Conservation (phyloP, 2,329 filamentous ascomycete genomes). For the Arthroderma uncinatum region DNA sequence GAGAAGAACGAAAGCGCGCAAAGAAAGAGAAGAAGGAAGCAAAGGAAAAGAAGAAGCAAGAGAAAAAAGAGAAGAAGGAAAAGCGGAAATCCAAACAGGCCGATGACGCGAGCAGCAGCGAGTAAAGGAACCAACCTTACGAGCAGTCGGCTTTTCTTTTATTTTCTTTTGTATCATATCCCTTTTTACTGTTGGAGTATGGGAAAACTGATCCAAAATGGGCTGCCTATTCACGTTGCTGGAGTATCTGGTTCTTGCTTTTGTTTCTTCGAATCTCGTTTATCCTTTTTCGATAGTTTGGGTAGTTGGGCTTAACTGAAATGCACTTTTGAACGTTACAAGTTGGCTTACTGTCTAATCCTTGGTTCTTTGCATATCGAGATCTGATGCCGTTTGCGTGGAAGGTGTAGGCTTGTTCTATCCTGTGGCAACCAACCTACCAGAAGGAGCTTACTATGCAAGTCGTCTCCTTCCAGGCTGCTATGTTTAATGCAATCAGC, state of each 20-base stretch:
- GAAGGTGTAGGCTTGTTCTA: too few species aligned
- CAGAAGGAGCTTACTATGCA: too few species aligned
- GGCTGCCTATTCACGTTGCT: not conserved
- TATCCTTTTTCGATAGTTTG: not conserved
- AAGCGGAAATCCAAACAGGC: slow-evolving; percentile 50
- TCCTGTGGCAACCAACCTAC: too few species aligned
- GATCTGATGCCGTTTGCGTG: too few species aligned
- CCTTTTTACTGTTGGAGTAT: slow-evolving; percentile 12
- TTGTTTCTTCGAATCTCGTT: not conserved
- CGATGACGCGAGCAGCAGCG: slow-evolving; percentile 42
- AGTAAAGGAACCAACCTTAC: slow-evolving; percentile 31
- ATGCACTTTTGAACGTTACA: not conserved
- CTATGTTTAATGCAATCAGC: too few species aligned
- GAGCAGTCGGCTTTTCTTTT: slow-evolving; percentile 8
- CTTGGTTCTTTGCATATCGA: too few species aligned
- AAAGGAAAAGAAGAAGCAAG: slow-evolving; percentile 61
- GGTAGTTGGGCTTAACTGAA: not conserved
- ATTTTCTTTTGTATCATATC: slow-evolving; percentile 33
- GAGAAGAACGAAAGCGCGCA: slow-evolving; percentile 39
- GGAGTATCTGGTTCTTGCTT: not conserved
- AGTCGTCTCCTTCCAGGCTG: too few species aligned
- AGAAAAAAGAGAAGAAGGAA: slow-evolving; percentile 48
- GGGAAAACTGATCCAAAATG: slow-evolving; percentile 4
- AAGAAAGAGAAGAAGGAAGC: slow-evolving; percentile 47
- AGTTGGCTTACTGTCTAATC: not conserved